phyloP scores from a whole-genome alignment of 305 asterid genomes.

The Fraxinus xanthoxyloides region DNA sequence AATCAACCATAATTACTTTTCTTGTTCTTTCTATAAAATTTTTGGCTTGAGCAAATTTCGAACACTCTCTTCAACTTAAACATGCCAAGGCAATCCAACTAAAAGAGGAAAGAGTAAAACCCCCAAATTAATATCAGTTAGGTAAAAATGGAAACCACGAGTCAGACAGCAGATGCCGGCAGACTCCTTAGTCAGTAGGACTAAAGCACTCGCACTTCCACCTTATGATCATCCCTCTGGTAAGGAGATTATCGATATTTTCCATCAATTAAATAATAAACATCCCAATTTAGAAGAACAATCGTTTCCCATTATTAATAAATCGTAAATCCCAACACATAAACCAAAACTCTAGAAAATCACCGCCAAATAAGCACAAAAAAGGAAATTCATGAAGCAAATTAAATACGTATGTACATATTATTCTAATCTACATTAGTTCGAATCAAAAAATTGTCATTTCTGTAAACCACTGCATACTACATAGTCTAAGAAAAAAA shows the following conservation, averaged over 20 bases:
- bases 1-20: neutral
- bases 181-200: neutral
- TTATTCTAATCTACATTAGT: neutral
- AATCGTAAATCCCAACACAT: slow-evolving; percentile 1
- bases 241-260: neutral
- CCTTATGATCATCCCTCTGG: neutral
- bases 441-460: neutral
- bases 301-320: neutral
- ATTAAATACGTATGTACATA: neutral
- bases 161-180: neutral
- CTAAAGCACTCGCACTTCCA: neutral
- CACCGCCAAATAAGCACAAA: neutral
- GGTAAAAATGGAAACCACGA: neutral
- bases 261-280: neutral
- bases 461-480: neutral
- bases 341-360: slow-evolving; percentile 23
- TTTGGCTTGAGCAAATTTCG: neutral
- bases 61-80: slow-evolving; percentile 4
- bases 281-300: neutral
- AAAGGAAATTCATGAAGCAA: neutral
- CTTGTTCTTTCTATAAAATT: neutral
- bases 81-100: neutral
- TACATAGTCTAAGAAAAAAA: neutral
- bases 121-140: neutral
- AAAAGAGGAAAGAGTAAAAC: slow-evolving; percentile 8